Evolutionary conservation across 192 early-diverging fungal genomes (phyloP), one percentile per base, ranked within the genome.

Genomic region (Mortierella alpina): DNA sequence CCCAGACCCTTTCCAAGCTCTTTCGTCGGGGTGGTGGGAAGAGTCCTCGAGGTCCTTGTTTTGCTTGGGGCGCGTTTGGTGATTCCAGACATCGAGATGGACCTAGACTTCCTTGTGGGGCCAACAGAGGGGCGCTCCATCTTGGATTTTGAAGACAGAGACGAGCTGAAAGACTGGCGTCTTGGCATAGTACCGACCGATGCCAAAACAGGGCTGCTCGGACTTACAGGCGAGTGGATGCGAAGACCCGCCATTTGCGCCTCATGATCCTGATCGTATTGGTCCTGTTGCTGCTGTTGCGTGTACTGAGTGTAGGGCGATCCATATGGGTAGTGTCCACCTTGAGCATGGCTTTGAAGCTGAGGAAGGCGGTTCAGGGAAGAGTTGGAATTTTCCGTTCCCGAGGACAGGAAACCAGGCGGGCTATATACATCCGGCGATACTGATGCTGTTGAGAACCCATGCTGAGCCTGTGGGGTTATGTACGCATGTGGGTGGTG

Each of bases 341-440:
- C 67, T 51, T 72, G 65, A 53, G 55, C 31, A 48, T 57, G 53
- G 46, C 63, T 31, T 47, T 49, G 63, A 6, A 48, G 13, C 9
- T 69, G 56, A 18, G 62, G 39, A 0, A 62, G 9, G 8, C 66
- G 66, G 44, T 57, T 53, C 13, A 69, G 51, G 14, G 56, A 51
- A 7, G 57, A 50, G 18, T 17, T 61, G 13, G 74, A 67, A 31
- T 59, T 68, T 5, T 69, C 74, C 6, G 59, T 39, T 13, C 66
- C 74, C 7, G 65, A 39, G 15, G 46, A 41, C 7, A 65, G 53
- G 64, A 80, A 80, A 50, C 55, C 70, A 23, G 77, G 50, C 20
- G 77, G 54, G 14, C 70, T 80, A 55, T 80, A 80, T 47, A 72
- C 66, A 23, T 80, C 77, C 23, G 77, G 77, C 7, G 77, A 80